phyloP scores from a whole-genome alignment of 2,329 filamentous ascomycete genomes.

The Magnaporthiopsis incrustans region DNA sequence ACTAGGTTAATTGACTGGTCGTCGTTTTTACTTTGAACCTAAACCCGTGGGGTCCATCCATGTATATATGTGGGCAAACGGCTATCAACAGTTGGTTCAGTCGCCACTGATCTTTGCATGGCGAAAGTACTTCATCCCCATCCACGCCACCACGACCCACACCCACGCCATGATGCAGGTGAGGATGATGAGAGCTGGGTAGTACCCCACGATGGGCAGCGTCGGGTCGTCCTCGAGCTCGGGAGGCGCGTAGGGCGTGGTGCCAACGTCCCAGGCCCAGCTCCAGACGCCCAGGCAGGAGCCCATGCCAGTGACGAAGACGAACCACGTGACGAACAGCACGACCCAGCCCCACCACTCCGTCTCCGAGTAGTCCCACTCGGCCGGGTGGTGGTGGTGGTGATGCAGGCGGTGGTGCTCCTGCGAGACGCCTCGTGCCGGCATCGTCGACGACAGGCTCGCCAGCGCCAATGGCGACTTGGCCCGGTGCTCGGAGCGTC shows the following conservation, averaged over 20 bases:
- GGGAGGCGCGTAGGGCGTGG: constrained; percentile 89
- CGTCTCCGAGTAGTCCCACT: constrained; percentile 90
- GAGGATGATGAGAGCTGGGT: constrained; percentile 86
- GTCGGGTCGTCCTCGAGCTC: constrained; percentile 94
- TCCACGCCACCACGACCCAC: constrained; percentile 95
- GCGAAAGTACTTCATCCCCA: constrained; percentile 98
- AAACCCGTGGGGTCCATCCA: background rate
- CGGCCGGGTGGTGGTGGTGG: constrained; percentile 21
- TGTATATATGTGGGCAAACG: background rate
- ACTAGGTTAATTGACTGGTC: too few relatives aligned
- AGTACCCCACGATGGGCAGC: constrained; percentile 92
- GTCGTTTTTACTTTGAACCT: background rate
- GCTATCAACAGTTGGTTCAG: constrained; percentile 24
- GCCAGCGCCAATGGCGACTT: constrained; percentile 54
- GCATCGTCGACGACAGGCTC: constrained; percentile 32
- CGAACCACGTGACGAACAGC: constrained; percentile 82
- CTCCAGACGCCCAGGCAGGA: constrained; percentile 92
- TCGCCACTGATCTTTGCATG: constrained; percentile 81
- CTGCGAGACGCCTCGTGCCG: constrained; percentile 16
- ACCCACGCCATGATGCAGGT: constrained; percentile 98
- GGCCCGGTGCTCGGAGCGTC: constrained; percentile 38
- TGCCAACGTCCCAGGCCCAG: constrained; percentile 98
- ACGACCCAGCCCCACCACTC: constrained; percentile 99
- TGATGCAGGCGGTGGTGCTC: constrained; percentile 21
- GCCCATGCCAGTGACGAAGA: constrained; percentile 95